A percentile compares a stretch with the other conserved stretches of the same genome.
Evolutionary conservation across 805 yeast genomes (phyloP).

Genomic region (Yamadazyma nakazawae): DNA sequence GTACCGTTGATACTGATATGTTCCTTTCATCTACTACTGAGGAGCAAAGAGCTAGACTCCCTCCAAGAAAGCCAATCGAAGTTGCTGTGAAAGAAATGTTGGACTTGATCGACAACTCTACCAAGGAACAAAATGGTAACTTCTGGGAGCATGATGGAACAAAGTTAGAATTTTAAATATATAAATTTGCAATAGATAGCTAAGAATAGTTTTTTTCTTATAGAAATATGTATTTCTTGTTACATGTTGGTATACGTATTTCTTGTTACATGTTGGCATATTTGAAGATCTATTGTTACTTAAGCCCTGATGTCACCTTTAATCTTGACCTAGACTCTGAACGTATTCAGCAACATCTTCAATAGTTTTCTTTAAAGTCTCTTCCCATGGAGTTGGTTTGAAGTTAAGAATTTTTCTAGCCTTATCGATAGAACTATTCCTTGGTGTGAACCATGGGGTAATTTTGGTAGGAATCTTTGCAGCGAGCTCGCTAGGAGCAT

Average conservation of each 20-base stretch:
- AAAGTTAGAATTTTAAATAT: not conserved
- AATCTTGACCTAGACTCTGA: too few species aligned
- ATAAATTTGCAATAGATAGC: too few species aligned
- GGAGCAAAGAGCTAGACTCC: constrained; percentile 20
- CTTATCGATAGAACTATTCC: not conserved
- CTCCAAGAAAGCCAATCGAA: not conserved
- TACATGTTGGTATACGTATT: too few species aligned
- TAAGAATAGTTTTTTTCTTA: too few species aligned
- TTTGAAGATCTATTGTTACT: too few species aligned
- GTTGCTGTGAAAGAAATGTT: not conserved
- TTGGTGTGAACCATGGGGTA: not conserved
- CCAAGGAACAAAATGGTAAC: constrained; percentile 23
- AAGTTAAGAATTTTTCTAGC: constrained; percentile 5
- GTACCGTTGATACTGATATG: constrained; percentile 36
- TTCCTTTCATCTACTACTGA: constrained; percentile 6
- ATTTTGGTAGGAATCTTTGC: constrained; percentile 3
- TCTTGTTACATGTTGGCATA: too few species aligned
- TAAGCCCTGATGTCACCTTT: too few species aligned
- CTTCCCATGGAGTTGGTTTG: not conserved
- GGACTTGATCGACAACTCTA: constrained; percentile 13
- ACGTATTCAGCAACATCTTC: not conserved
- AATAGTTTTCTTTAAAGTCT: not conserved
- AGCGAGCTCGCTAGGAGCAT: constrained; percentile 1
- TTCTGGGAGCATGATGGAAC: constrained; percentile 23
- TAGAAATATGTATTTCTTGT: too few species aligned